Percentiles rank a stretch among this genome's conserved stretches.
Conservation (phyloP, 805 yeast genomes). For the Kodamaea restingae region DNA sequence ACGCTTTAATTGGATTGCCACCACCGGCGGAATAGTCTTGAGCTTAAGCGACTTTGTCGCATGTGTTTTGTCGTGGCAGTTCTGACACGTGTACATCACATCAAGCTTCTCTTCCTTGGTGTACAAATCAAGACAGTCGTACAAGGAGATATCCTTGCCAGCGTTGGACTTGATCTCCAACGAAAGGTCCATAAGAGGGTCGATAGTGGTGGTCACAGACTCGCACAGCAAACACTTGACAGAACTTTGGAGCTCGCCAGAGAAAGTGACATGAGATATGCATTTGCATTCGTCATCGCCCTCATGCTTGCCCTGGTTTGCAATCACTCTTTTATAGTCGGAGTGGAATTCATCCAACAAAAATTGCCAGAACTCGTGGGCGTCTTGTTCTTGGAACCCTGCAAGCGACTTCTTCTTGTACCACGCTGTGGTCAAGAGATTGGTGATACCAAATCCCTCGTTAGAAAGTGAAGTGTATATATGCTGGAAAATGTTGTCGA, state of each 20-base stretch:
- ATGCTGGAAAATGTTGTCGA: conserved; percentile 72
- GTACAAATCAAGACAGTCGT: conserved; percentile 69
- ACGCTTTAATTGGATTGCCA: conserved; percentile 81
- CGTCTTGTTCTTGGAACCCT: conserved; percentile 97
- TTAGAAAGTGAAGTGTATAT: conserved; percentile 62
- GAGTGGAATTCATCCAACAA: conserved; percentile 78
- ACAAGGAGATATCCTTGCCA: conserved; percentile 34
- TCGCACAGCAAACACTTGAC: conserved; percentile 71
- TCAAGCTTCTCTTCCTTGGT: conserved; percentile 77
- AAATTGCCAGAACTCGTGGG: conserved; percentile 97
- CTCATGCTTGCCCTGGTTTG: conserved; percentile 5
- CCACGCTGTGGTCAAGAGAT: conserved; percentile 83
- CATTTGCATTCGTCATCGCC: conserved; percentile 53
- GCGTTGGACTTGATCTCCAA: conserved; percentile 52
- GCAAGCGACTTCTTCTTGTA: conserved; percentile 78
- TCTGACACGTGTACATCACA: conserved; percentile 63
- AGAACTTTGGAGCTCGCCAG: conserved; percentile 78
- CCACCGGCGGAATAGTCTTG: conserved; percentile 66
- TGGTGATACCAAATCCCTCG: conserved; percentile 77
- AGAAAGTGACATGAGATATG: conserved; percentile 75
- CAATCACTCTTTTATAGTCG: conserved; percentile 24
- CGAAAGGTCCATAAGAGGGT: conserved; percentile 87
- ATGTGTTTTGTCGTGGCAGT: conserved; percentile 57
- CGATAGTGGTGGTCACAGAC: conserved; percentile 63
- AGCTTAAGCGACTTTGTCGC: conserved; percentile 71